phyloP scores from a whole-genome alignment of 306 rosid genomes.

The Rubus idaeus region DNA sequence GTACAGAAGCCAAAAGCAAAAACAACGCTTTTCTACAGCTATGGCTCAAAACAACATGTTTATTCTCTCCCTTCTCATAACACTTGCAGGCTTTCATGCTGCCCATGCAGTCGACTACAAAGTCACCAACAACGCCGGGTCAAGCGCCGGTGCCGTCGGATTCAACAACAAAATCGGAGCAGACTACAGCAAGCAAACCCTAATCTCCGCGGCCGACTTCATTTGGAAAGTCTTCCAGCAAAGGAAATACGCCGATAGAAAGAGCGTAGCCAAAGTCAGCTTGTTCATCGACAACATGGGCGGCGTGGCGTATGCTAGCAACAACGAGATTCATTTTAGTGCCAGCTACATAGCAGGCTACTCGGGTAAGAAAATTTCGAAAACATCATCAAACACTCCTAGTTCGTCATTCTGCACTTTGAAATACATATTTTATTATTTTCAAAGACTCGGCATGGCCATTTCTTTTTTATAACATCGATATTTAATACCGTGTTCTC shows the following conservation, averaged over 20 bases:
- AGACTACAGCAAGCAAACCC: conserved; percentile 22
- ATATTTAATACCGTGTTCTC: background rate
- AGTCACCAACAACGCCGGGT: conserved; percentile 21
- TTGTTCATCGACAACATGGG: conserved; percentile 32
- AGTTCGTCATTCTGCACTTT: background rate
- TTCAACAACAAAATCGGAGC: conserved; percentile 36
- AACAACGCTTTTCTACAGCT: background rate
- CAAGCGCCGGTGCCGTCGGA: conserved; percentile 27
- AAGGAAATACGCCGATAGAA: background rate
- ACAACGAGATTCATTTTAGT: conserved; percentile 23
- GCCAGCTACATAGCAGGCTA: conserved; percentile 32
- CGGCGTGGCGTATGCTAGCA: conserved; percentile 20
- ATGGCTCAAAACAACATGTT: conserved; percentile 13
- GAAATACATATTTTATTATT: background rate
- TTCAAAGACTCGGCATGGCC: background rate
- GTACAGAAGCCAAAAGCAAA: background rate
- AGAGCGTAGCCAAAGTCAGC: conserved; percentile 4
- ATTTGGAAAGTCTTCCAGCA: conserved; percentile 35
- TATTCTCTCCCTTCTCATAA: conserved; percentile 14
- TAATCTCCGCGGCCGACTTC: conserved; percentile 31
- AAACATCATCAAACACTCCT: background rate
- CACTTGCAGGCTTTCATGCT: background rate
- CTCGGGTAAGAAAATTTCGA: background rate
- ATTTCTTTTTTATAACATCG: background rate
- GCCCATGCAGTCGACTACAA: conserved; percentile 23